Base-by-base conservation (phyloP, 305 asterid species). In the Fraxinus xanthoxyloides region DNA sequence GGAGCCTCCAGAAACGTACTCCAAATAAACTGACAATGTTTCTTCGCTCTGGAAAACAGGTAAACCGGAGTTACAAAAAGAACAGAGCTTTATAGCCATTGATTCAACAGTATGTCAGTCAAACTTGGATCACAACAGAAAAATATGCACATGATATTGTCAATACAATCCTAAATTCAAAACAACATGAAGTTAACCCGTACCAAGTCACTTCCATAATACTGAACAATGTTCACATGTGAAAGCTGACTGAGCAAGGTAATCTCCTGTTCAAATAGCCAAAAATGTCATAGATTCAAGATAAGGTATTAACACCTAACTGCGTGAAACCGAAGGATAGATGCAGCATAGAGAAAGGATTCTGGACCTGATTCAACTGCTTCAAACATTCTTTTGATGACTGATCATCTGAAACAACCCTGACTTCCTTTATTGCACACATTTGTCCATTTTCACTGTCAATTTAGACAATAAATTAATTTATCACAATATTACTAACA, bases 371-470 rank as follows among this genome's bases (percentile, higher is more conserved):
- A 85, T 96, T 96, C 89, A 96, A 90, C 84, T 96, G 99, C 90
- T 90, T 96, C 87, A 96, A 97, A 81, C 95, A 87, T 85, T 96
- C 99, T 90, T 90, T 96, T 19, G 99, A 94, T 30, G 98, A 85
- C 84, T 84, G 97, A 87, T 96, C 99, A 48, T 96, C 99, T 7
- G 98, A 87, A 84, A 92, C 90, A 79, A 95, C 92, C 82, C 82
- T 91, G 69, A 96, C 99, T 92, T 96, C 99, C 87, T 96, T 96
- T 83, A 96, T 96, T 36, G 99, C 99, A 6, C 99, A 96, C 99
- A 96, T 96, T 86, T 96, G 98, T 79, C 99, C 99, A 85, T 89
- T 96, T 88, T 93, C 98, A 89, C 99, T 96, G 91, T 88, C 79
- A 85, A 79, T 74, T 19, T 61, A 81, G 80, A 82, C 78, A 85